Conservation (phyloP, 2,329 filamentous ascomycete genomes). For the Teratosphaeria pseudoeucalypti region DNA sequence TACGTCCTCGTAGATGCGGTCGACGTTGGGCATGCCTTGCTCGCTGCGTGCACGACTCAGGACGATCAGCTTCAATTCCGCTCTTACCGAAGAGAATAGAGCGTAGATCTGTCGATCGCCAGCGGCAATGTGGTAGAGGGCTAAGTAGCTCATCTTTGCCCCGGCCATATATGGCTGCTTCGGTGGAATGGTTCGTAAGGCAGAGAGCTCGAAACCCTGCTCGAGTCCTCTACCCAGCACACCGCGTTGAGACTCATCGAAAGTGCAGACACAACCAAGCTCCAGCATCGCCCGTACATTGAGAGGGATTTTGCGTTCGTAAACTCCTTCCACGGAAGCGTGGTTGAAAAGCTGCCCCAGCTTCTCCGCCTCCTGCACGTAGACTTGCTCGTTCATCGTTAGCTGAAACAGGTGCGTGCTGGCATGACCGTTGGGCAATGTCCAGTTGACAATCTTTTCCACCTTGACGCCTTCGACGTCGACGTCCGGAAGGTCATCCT, state of each 20-base stretch:
- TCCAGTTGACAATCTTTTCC: constrained; percentile 87
- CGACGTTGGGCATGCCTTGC: constrained; percentile 80
- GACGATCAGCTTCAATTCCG: constrained; percentile 79
- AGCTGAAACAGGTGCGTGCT: constrained; percentile 93
- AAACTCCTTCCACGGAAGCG: constrained; percentile 90
- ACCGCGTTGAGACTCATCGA: constrained; percentile 81
- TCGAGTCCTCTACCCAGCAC: constrained; percentile 89
- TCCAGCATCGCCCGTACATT: constrained; percentile 79
- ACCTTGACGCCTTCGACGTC: constrained; percentile 77
- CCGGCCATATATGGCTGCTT: constrained; percentile 68
- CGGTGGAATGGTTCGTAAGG: constrained; percentile 56
- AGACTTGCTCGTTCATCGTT: constrained; percentile 77
- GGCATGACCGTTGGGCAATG: constrained; percentile 85
- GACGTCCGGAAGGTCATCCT: constrained; percentile 76
- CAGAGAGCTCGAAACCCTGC: constrained; percentile 78
- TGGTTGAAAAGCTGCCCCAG: constrained; percentile 80
- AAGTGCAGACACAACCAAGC: constrained; percentile 82
- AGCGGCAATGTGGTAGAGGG: constrained; percentile 82
- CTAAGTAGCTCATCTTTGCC: constrained; percentile 67
- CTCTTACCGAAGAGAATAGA: constrained; percentile 72
- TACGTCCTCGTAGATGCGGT: constrained; percentile 75
- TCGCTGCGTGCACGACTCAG: constrained; percentile 71
- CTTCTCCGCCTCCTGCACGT: constrained; percentile 73
- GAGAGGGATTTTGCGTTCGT: constrained; percentile 85
- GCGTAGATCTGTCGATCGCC: constrained; percentile 91